These are phyloP conservation scores for Climacium dendroides DNA, from an alignment of 225 moss, liverwort and hornwort genomes.

Conservation along the genomic window DNA sequence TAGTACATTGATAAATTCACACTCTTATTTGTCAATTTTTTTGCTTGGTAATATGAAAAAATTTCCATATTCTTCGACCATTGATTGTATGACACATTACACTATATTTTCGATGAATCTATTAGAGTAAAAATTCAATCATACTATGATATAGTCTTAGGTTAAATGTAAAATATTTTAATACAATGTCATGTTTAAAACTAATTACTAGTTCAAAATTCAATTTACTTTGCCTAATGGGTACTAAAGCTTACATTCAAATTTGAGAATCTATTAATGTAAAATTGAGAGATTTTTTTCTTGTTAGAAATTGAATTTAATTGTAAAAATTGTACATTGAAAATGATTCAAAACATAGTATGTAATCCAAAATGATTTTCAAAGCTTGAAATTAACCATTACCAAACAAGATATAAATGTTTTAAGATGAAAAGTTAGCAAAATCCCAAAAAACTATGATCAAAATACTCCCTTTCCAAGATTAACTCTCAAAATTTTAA, in stretches of 20 bases:
- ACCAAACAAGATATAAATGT: not conserved
- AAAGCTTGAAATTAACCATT: not conserved
- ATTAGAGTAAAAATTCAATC: not conserved
- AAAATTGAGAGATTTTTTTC: not conserved
- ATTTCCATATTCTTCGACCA: not conserved
- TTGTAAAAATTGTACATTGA: fast-evolving
- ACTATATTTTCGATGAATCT: not conserved
- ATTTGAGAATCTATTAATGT: not conserved
- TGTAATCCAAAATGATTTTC: not conserved
- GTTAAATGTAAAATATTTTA: not conserved
- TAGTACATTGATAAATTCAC: not conserved
- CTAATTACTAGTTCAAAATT: not conserved
- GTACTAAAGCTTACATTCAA: not conserved
- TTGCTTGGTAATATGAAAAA: not conserved
- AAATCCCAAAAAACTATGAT: not conserved
- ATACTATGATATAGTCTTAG: not conserved
- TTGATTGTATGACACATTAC: not conserved
- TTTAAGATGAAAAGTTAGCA: not conserved
- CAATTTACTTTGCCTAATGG: not conserved
- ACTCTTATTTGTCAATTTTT: not conserved
- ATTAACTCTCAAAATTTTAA: not conserved
- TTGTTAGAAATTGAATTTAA: not conserved
- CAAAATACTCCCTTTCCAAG: not conserved
- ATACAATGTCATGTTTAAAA: not conserved
- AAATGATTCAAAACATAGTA: not conserved